Base-by-base conservation (phyloP, 331 rosid species). In the Quercus phellos region DNA sequence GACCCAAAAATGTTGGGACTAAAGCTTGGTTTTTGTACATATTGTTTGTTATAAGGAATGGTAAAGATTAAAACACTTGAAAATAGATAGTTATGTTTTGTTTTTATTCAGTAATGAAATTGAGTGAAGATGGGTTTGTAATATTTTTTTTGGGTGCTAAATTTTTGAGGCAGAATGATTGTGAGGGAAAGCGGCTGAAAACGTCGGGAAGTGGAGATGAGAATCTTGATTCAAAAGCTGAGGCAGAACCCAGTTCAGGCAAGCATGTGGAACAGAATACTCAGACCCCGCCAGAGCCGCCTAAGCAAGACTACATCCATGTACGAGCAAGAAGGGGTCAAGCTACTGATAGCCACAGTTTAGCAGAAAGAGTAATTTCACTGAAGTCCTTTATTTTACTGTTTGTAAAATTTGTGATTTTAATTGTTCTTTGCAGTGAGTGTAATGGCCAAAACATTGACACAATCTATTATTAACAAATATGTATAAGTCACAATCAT, bases 301-400 rank as follows among this genome's bases (percentile, higher is more conserved):
- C 97, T 19, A 93, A 93, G 90, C 95, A 85, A 86, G 98, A 93
- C 77, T 91, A 82, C 76, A 93, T 93, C 51, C 98, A 93, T 68
- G 97, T 93, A 2, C 89, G 98, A 82, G 98, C 98, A 0, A 89
- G 98, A 86, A 87, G 98, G 77, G 98, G 98, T 72, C 97, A 93
- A 89, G 98, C 97, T 22, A 91, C 98, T 54, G 98, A 91, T 77
- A 93, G 97, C 81, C 98, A 93, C 70, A 93, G 98, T 79, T 86
- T 91, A 55, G 98, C 97, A 21, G 98, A 93, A 86, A 91, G 98
- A 85, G 98, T 91, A 87, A 72, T 79, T 75, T 68, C 19, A 14
- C 80, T 69, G 53, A 14, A 76, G 6, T 67, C 69, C 66, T 64
- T 26, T 21, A 55, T 21, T 27, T 27, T 46, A 51, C 29, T 74